Conservation (phyloP, 73 alveolate genomes). For the Blepharisma stoltei region DNA sequence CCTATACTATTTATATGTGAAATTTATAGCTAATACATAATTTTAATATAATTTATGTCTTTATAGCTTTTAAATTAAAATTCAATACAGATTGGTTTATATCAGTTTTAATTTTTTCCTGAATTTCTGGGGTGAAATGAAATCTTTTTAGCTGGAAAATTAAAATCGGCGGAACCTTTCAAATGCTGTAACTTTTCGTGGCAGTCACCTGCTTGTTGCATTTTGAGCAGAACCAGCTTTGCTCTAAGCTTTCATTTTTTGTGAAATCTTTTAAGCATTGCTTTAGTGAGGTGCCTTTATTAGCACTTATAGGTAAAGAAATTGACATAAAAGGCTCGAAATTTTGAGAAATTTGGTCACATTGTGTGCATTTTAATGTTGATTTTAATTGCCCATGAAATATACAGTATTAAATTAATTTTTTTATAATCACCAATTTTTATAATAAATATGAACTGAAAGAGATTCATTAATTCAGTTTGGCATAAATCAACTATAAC, state of each 20-base stretch:
- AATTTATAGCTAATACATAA: too few species aligned
- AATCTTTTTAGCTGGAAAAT: conserved; percentile 71
- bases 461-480: too few species aligned
- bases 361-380: conserved; percentile 63
- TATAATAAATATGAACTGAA: too few species aligned
- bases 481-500: conserved; percentile 80
- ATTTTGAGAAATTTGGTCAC: conserved; percentile 63
- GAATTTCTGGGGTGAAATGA: conserved; percentile 25
- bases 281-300: conserved; percentile 33
- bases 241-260: conserved; percentile 63
- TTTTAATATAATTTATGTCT: too few species aligned
- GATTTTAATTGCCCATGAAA: conserved; percentile 81
- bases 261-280: conserved; percentile 78
- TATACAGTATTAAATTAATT: too few species aligned
- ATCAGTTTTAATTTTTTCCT: conserved; percentile 26
- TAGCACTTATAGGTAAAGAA: conserved; percentile 54
- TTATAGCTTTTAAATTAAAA: too few species aligned
- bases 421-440: too few species aligned
- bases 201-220: conserved; percentile 70
- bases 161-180: conserved; percentile 68
- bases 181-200: conserved; percentile 66
- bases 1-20: too few species aligned
- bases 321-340: conserved; percentile 81
- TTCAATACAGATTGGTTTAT: too few species aligned
- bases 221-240: conserved; percentile 65